Conservation (phyloP, 139 green algal species). For the Coelastrella sp. region DNA sequence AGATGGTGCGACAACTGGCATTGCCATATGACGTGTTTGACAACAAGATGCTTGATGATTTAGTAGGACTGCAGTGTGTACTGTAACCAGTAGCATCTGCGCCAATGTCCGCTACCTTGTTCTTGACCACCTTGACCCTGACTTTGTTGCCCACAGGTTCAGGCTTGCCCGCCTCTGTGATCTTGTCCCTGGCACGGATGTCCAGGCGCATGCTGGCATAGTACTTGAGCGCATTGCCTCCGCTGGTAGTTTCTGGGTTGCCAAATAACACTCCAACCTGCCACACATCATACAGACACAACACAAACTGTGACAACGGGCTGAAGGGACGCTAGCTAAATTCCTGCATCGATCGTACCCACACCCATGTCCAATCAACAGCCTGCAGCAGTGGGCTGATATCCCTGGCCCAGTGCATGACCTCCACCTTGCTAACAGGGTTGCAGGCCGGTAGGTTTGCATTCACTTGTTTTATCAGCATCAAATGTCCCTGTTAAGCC, state of each 20-base stretch:
- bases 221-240: constrained; percentile 97
- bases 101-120: constrained; percentile 80
- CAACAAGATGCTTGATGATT: no score
- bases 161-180: constrained; percentile 59
- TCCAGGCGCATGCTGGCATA: constrained; percentile 79
- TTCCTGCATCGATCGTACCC: no score
- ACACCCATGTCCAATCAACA: no score
- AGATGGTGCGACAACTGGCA: no score
- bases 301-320: neutral
- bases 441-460: no score
- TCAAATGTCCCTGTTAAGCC: neutral
- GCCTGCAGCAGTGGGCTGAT: no score
- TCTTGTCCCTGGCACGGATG: constrained; percentile 69
- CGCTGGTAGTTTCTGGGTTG: constrained; percentile 92
- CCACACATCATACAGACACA: neutral
- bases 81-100: no score
- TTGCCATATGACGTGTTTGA: no score
- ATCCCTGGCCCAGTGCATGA: no score
- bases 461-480: neutral
- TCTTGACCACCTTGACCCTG: constrained; percentile 91
- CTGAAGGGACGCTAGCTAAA: neutral
- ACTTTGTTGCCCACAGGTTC: constrained; percentile 76
- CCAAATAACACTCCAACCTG: constrained; percentile 93
- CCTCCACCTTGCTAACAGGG: no score
- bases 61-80: no score